phyloP scores from a whole-genome alignment of 129 eudicot species.

The Gnaphalium uliginosum region DNA sequence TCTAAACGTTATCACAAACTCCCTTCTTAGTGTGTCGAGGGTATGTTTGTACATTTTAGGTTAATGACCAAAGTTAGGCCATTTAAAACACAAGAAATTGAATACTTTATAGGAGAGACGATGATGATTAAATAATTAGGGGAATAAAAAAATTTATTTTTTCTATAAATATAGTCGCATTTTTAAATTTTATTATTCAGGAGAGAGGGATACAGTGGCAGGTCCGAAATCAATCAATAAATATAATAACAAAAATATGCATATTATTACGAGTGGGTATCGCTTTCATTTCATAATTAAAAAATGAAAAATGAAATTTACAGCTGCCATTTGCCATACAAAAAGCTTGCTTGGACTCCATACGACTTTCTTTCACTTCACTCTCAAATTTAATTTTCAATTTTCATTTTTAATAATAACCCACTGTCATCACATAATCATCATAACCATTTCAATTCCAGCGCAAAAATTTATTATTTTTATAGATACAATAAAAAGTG shows the following conservation, averaged over 20 bases:
- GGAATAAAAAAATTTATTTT: no score
- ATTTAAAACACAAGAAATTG: no score
- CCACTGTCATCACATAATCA: slow-evolving; percentile 10
- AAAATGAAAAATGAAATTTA: neutral
- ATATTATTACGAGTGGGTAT: slow-evolving; percentile 14
- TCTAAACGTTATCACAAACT: no score
- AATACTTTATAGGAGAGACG: no score
- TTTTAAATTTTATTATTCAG: no score
- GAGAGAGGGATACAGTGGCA: neutral
- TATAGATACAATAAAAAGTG: neutral
- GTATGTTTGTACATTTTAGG: no score
- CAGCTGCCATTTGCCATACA: slow-evolving; percentile 32
- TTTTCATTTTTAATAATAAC: neutral
- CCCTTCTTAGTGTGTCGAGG: no score
- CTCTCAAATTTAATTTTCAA: slow-evolving; percentile 18
- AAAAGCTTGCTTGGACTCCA: slow-evolving; percentile 20
- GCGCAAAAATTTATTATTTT: slow-evolving; percentile 9
- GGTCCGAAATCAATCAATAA: no score
- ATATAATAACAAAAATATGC: neutral
- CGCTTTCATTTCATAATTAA: slow-evolving; percentile 23
- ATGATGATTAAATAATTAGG: no score
- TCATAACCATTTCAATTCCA: slow-evolving; percentile 21
- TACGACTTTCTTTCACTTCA: slow-evolving; percentile 33
- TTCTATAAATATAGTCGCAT: no score
- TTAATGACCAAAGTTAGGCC: no score